Base-by-base conservation (phyloP, 2,329 filamentous ascomycete species). In the Drechslerella coelobrocha region DNA sequence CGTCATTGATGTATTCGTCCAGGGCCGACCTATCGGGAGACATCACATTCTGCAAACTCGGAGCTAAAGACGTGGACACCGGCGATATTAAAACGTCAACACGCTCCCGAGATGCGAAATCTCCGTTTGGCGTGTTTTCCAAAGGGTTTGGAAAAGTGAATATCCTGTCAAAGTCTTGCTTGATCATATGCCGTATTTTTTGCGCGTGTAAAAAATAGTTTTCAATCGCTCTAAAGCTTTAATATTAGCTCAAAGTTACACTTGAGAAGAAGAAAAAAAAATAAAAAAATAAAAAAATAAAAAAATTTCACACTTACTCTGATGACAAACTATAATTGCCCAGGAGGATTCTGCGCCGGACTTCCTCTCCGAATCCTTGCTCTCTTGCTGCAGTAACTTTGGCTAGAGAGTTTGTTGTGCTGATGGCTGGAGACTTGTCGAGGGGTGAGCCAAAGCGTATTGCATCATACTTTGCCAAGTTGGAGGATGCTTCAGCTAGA, bases 161-260 rank as follows among this genome's bases (percentile, higher is more conserved):
- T 0, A 90, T 87, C 1, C 83, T 80, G 79, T 97, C 87, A 78
- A 99, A 99, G 77, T 99, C 94, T 31, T 82, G 81, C 77, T 94
- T 89, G 1, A 99, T 90, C 17, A 96, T 82, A 60, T 91, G 84
- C 0, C 94, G 88, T 39, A 97, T 86, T 73, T 88, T 89, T 80
- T 99, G 94, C 48, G 94, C 94, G 78, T 96, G 89, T 72, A 96
- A 85, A 77, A 99, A 99, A 79, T 97, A 97, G 78, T 97, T 99
- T 78, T 96, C 89, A 77, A 95, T 94, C 8, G 92, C 92, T 34
- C 73, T 72, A 41, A 7, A 19, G 9, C 14, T 27, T 5, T 14
- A 45, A 5, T 2, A 29, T 51, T 27, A 51, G 47, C 41, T 45
- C 17, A 10, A 19, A 5, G 19, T 45, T 10, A 19, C n/a, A 31